Conservation (phyloP, 768 basidiomycete genomes). For the Podaxis sp. region DNA sequence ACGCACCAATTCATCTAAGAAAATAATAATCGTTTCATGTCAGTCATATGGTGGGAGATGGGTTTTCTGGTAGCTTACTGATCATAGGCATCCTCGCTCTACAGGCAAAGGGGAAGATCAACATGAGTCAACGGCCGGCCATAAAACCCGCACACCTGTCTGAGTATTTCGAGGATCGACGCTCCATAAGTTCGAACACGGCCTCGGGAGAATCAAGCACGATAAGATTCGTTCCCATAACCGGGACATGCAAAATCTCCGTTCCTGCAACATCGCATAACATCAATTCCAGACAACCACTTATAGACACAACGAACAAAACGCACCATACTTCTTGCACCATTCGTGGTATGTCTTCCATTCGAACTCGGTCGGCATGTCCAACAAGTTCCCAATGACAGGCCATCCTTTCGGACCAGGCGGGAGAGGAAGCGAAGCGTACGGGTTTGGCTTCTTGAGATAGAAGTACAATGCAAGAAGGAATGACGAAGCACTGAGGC, state of each 20-base stretch:
- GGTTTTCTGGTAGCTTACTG: constrained; percentile 10
- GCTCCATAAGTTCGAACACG: constrained; percentile 42
- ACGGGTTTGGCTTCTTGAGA: constrained; percentile 16
- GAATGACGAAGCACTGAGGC: constrained; percentile 17
- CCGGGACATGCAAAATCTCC: constrained; percentile 29
- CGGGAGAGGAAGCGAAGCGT: constrained; percentile 28
- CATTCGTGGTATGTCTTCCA: constrained; percentile 39
- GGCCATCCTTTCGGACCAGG: constrained; percentile 42
- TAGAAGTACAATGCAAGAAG: constrained; percentile 23
- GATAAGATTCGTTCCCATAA: constrained; percentile 26
- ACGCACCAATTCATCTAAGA: constrained; percentile 14
- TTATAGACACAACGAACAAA: neutral
- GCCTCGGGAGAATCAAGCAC: constrained; percentile 39
- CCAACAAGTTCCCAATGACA: constrained; percentile 39
- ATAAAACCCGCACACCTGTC: constrained; percentile 23
- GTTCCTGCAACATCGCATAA: constrained; percentile 19
- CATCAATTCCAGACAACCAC: neutral
- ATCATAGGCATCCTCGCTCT: constrained; percentile 23
- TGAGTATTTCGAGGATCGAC: constrained; percentile 40
- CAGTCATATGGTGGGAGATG: neutral
- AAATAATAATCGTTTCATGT: neutral
- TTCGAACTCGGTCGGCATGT: constrained; percentile 36
- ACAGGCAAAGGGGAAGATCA: neutral
- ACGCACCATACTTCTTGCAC: constrained; percentile 37
- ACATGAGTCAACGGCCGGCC: neutral